Conservation (phyloP, 352 stramenopile genomes). For the Phytophthora palmivora region DNA sequence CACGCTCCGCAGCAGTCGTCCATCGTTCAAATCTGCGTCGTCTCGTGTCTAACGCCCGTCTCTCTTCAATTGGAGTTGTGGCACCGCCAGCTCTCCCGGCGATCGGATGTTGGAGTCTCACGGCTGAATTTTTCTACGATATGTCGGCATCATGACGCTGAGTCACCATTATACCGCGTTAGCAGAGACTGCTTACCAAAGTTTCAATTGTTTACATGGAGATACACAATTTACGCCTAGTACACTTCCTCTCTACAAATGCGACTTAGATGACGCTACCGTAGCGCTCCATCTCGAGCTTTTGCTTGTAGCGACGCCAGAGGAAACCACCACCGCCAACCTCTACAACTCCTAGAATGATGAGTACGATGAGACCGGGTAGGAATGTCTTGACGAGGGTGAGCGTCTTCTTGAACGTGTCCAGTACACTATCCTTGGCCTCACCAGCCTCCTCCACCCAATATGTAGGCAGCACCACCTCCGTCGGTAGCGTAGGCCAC, state of each 20-base stretch:
- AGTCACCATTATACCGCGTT: no score
- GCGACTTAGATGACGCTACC: constrained; percentile 40
- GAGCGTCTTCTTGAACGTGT: constrained; percentile 62
- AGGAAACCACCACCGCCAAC: constrained; percentile 51
- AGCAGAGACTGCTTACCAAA: no score
- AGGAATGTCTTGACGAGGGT: constrained; percentile 58
- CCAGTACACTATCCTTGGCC: constrained; percentile 46
- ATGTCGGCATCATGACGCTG: no score
- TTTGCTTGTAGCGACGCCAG: constrained; percentile 47
- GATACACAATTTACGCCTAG: not conserved
- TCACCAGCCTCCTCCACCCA: constrained; percentile 61
- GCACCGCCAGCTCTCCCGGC: constrained; percentile 4
- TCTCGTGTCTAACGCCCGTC: not conserved
- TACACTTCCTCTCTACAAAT: no score
- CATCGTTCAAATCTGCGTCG: constrained; percentile 17
- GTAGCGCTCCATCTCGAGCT: constrained; percentile 25
- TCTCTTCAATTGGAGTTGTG: constrained; percentile 7
- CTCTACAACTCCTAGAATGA: constrained; percentile 53
- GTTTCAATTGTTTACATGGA: not conserved
- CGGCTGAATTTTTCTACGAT: no score
- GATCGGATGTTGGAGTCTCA: constrained; percentile 7
- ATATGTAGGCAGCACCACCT: constrained; percentile 72
- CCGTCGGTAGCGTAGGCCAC: constrained; percentile 53
- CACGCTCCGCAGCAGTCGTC: constrained; percentile 31
- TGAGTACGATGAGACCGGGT: constrained; percentile 61